Percentiles rank a stretch among this genome's conserved stretches.
These are phyloP conservation scores for Raphanus hybrid DNA, from an alignment of 441 rosid species.

Conservation along the genomic window DNA sequence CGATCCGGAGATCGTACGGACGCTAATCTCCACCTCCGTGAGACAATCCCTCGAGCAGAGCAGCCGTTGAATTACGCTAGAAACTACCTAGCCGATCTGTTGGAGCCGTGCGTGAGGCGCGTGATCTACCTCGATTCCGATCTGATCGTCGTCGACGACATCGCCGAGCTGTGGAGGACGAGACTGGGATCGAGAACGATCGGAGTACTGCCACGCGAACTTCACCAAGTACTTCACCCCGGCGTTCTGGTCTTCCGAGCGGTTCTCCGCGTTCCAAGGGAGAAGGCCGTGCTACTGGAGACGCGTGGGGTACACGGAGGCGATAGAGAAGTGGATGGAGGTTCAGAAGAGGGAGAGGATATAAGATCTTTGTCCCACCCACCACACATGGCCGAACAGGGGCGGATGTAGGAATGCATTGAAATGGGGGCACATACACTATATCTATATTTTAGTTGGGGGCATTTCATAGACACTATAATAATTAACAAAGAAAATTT, in stretches of 20 bases:
- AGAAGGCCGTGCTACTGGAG: constrained; percentile 51
- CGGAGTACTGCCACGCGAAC: neutral
- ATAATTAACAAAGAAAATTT: too few relatives aligned
- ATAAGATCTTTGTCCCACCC: constrained; percentile 11
- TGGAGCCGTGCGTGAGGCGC: neutral
- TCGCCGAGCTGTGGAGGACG: neutral
- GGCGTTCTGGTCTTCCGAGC: neutral
- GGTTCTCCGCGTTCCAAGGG: neutral
- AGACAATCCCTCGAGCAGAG: constrained; percentile 41
- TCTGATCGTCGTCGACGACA: neutral
- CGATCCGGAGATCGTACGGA: constrained; percentile 73
- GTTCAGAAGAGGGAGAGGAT: constrained; percentile 77
- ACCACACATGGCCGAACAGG: too few relatives aligned
- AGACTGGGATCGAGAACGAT: neutral
- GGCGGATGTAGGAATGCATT: too few relatives aligned
- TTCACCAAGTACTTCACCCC: neutral
- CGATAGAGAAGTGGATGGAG: constrained; percentile 91
- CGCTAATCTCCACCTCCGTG: constrained; percentile 75
- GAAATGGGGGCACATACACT: too few relatives aligned
- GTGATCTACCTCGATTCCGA: neutral
- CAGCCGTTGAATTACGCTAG: neutral
- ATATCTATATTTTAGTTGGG: too few relatives aligned
- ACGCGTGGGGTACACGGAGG: constrained; percentile 63
- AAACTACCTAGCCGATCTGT: neutral
- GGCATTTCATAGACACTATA: too few relatives aligned